Evolutionary conservation across 805 yeast species (phyloP), one percentile per base, ranked within the genome.

Genomic region (Kuraishia molischiana): DNA sequence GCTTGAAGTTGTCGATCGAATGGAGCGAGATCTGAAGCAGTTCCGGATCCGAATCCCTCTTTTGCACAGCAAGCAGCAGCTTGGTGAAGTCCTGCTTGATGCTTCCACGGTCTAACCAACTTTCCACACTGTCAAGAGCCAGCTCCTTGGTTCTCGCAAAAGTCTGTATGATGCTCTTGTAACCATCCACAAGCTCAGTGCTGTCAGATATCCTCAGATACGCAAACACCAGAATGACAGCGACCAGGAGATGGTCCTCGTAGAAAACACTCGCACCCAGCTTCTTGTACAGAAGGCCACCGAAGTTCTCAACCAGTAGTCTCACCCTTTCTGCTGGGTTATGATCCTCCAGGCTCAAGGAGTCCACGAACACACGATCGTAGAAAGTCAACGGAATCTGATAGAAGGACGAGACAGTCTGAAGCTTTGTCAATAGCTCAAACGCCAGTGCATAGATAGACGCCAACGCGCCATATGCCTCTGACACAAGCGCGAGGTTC

Each of bases 381-480:
- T 11, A 28, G 17, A 19, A 21, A 8, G 24, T 61, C 24, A 79
- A 60, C 0, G 85, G 61, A 45, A 82, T 74, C 35, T 69, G 71
- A 53, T 85, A 89, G 43, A 77, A 72, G 21, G 54, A 53, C 41
- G 71, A 70, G n/a, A 76, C 36, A 0, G 41, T 34, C 15, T 60
- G 44, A 4, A 81, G 47, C 2, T 51, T 44, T 13, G 70, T 68
- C 20, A 83, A 47, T 4, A 78, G 43, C 1, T 59, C 50, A 44
- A 65, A 82, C 1, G 85, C 50, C 8, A 46, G 43, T 1, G 85
- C 67, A 24, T 79, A 69, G 35, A 69, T 72, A 3, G 50, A 48
- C 0, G 92, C 85, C 11, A 85, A 57, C 1, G 75, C 71, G 14
- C 58, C 51, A 48, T 70, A 86, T 22, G 61, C 51, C 5, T 54